Percentiles rank a stretch among this genome's conserved stretches.
Evolutionary conservation across 768 basidiomycete genomes (phyloP).

Genomic region (Mycena leptocephala): DNA sequence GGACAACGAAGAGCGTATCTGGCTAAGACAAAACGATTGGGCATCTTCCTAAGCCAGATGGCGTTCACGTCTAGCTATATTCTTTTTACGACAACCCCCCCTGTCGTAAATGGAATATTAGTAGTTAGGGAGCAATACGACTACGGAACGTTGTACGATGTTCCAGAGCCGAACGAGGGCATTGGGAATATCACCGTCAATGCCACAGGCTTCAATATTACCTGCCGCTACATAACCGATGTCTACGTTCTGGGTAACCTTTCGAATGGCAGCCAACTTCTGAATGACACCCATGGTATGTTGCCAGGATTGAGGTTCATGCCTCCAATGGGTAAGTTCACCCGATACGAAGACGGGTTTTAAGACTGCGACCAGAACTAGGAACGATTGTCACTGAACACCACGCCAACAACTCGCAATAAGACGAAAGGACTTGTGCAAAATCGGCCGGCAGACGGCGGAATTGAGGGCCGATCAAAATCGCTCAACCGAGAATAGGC

Average conservation of each 20-base stretch:
- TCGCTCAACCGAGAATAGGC: too few species aligned
- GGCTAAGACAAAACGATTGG: too few species aligned
- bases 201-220: background rate
- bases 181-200: background rate
- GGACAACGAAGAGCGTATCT: too few species aligned
- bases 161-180: conserved; percentile 1
- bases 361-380: background rate
- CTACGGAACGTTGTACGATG: background rate
- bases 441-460: too few species aligned
- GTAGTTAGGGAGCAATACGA: background rate
- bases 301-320: background rate
- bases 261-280: background rate
- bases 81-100: too few species aligned
- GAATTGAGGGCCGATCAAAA: too few species aligned
- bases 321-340: background rate
- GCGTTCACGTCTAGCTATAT: too few species aligned
- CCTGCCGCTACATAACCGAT: background rate
- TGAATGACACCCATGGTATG: background rate
- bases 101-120: too few species aligned
- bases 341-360: background rate
- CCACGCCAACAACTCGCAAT: background rate
- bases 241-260: background rate
- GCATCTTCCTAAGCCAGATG: too few species aligned
- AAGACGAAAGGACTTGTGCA: too few species aligned
- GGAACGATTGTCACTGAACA: background rate